These are phyloP conservation scores for Taiozyma sp. DNA, from an alignment of 1,139 yeast species.

Conservation along the genomic window DNA sequence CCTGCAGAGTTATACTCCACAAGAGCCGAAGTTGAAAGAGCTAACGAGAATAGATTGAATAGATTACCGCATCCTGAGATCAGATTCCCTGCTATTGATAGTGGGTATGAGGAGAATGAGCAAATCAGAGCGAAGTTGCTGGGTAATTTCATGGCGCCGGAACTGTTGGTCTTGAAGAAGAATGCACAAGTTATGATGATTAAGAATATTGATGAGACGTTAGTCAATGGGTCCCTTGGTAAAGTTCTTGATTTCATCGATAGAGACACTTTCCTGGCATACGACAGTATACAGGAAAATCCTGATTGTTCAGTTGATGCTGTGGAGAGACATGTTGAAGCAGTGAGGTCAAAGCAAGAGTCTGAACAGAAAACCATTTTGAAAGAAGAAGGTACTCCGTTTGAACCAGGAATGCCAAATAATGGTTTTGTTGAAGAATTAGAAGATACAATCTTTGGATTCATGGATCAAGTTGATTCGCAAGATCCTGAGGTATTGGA, in stretches of 20 bases:
- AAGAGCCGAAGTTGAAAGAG: conserved; percentile 73
- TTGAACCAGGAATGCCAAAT: not conserved
- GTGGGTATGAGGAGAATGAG: conserved; percentile 47
- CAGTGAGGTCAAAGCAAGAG: conserved; percentile 3
- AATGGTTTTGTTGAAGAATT: conserved; percentile 18
- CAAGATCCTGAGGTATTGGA: conserved; percentile 23
- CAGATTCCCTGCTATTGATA: conserved; percentile 54
- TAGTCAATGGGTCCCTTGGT: conserved; percentile 93
- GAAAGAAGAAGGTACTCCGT: conserved; percentile 7
- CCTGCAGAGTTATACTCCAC: conserved; percentile 90
- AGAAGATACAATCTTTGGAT: conserved; percentile 43
- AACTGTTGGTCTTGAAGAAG: conserved; percentile 53
- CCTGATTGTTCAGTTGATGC: conserved; percentile 17
- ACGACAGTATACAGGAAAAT: conserved; percentile 21
- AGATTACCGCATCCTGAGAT: conserved; percentile 39
- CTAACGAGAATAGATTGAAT: conserved; percentile 55
- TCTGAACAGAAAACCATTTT: conserved; percentile 20
- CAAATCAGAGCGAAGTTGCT: conserved; percentile 40
- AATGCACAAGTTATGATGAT: conserved; percentile 97
- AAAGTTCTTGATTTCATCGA: conserved; percentile 72
- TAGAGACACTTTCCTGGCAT: conserved; percentile 44
- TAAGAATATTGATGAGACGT: conserved; percentile 78
- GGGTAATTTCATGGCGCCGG: conserved; percentile 70
- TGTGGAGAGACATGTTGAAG: conserved; percentile 15
- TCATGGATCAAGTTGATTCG: conserved; percentile 32